Base-by-base conservation (phyloP, 75 land plant genomes). In the Isoetes taiwanensis region DNA sequence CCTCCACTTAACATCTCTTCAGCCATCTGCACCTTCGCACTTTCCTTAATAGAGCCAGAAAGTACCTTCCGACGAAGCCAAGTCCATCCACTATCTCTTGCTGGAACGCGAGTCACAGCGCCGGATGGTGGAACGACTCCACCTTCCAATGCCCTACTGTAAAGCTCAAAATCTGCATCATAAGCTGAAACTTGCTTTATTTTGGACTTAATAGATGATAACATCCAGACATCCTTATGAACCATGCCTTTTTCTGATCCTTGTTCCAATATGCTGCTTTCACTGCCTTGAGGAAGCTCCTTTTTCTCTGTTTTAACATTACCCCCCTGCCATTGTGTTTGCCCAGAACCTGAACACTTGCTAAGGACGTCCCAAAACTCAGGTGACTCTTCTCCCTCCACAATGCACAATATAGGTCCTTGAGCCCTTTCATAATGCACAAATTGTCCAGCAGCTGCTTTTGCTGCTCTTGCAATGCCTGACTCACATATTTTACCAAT, bases 301-400 rank as follows among this genome's bases (percentile, higher is more conserved):
- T n/a, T n/a, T n/a, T n/a, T n/a, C n/a, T n/a, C n/a, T n/a, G n/a
- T n/a, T n/a, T n/a, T n/a, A n/a, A n/a, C n/a, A n/a, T n/a, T n/a
- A n/a, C n/a, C n/a, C n/a, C n/a, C n/a, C n/a, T n/a, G n/a, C n/a
- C n/a, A n/a, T n/a, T n/a, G n/a, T n/a, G n/a, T n/a, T n/a, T n/a
- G n/a, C n/a, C n/a, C n/a, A n/a, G n/a, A n/a, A n/a, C n/a, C n/a
- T n/a, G n/a, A n/a, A n/a, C n/a, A n/a, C 21, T 20, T 68, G 19
- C 40, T 50, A 39, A 80, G 57, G 34, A 76, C 81, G 24, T 75
- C 79, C 96, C 90, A 89, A 34, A 89, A 89, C 21, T 77, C 80
- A 35, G 28, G 1, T 1, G 76, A 67, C 59, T 89, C 96, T 17
- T 77, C 71, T 32, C 85, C 83, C 72, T 89, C 90, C 21, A 52